Evolutionary conservation across 257 asterid species (phyloP).

Genomic region (Fraxinus pennsylvanica): DNA sequence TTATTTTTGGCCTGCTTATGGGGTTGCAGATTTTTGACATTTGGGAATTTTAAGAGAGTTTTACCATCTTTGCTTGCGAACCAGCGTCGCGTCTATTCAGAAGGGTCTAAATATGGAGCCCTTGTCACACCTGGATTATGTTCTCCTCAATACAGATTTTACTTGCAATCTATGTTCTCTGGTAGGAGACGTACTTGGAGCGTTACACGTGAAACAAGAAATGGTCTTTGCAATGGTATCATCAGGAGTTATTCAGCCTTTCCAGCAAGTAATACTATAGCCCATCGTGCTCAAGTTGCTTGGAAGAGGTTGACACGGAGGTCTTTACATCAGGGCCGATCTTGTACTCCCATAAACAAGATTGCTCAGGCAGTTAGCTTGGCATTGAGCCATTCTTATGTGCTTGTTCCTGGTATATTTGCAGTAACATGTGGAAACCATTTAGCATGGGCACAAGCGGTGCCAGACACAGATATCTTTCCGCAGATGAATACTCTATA

Average conservation of each 20-base stretch:
- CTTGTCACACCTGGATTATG: slow-evolving; percentile 32
- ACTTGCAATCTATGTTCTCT: slow-evolving; percentile 36
- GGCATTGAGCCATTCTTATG: slow-evolving; percentile 63
- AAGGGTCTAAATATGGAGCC: slow-evolving; percentile 39
- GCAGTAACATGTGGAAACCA: slow-evolving; percentile 59
- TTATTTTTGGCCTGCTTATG: slow-evolving; percentile 26
- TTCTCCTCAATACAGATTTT: slow-evolving; percentile 44
- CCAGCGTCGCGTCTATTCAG: slow-evolving; percentile 19
- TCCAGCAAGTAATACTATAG: slow-evolving; percentile 43
- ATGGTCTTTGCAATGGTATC: slow-evolving; percentile 25
- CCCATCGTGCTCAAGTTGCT: slow-evolving; percentile 53
- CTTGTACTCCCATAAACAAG: slow-evolving; percentile 45
- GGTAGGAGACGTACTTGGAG: slow-evolving; percentile 42
- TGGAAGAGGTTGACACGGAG: slow-evolving; percentile 57
- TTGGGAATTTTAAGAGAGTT: slow-evolving; percentile 40
- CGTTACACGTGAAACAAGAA: slow-evolving; percentile 33
- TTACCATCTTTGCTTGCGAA: slow-evolving; percentile 31
- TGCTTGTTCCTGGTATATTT: slow-evolving; percentile 67
- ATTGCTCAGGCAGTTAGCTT: slow-evolving; percentile 84
- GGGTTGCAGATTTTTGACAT: slow-evolving; percentile 56
- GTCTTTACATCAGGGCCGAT: slow-evolving; percentile 31
- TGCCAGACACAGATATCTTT: slow-evolving; percentile 39
- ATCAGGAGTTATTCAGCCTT: slow-evolving; percentile 40
- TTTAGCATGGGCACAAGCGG: slow-evolving; percentile 56
- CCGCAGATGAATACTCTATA: slow-evolving; percentile 49